Evolutionary conservation across 805 yeast genomes (phyloP).

Genomic region (Teunomyces atbi): DNA sequence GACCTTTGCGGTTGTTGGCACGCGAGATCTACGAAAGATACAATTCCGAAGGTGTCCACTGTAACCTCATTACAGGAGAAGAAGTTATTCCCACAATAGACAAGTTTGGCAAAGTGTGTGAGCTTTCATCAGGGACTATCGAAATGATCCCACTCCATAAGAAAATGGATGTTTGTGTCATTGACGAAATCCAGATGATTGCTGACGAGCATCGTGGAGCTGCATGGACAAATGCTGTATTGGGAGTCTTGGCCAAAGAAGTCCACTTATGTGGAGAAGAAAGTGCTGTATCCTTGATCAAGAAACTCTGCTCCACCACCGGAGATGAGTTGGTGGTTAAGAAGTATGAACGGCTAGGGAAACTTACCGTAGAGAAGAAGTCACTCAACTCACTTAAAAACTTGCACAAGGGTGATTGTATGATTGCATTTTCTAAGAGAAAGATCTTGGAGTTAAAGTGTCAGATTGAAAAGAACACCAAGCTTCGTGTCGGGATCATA

Average conservation of each 20-base stretch:
- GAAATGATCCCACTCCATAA: constrained; percentile 81
- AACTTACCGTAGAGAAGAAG: constrained; percentile 51
- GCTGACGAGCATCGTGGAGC: constrained; percentile 77
- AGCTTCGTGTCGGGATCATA: constrained; percentile 76
- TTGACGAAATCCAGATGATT: constrained; percentile 97
- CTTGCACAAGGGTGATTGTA: constrained; percentile 76
- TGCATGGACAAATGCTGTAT: constrained; percentile 90
- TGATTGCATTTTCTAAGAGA: constrained; percentile 80
- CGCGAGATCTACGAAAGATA: constrained; percentile 87
- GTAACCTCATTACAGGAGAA: constrained; percentile 94
- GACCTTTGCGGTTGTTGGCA: constrained; percentile 88
- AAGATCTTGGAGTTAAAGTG: constrained; percentile 68
- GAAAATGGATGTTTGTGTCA: constrained; percentile 79
- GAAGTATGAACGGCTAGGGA: constrained; percentile 72
- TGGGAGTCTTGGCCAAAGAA: constrained; percentile 84
- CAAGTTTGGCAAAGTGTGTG: constrained; percentile 68
- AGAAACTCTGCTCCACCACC: constrained; percentile 57
- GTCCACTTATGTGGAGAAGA: constrained; percentile 94
- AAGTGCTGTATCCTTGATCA: constrained; percentile 69
- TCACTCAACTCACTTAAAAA: constrained; percentile 35
- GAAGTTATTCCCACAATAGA: constrained; percentile 76
- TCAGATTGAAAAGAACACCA: constrained; percentile 61
- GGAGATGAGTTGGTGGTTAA: constrained; percentile 81
- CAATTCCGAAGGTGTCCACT: constrained; percentile 59
- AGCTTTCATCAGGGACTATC: constrained; percentile 81